Percentiles rank a stretch among this genome's conserved stretches.
phyloP scores from a whole-genome alignment of 2,329 filamentous ascomycete genomes.

The Macroventuria anomochaeta region DNA sequence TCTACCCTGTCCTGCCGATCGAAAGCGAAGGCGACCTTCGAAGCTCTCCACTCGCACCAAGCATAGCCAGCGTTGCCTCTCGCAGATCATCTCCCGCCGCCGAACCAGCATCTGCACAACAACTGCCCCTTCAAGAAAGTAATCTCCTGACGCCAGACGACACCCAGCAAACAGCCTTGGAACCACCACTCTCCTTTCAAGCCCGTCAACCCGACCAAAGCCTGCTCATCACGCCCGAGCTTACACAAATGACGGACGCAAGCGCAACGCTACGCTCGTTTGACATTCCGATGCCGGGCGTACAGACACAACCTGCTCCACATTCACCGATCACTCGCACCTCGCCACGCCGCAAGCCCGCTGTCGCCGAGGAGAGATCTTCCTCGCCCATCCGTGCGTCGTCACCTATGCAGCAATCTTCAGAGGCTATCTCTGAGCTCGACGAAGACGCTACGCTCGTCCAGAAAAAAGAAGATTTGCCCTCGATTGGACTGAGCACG shows the following conservation, averaged over 20 bases:
- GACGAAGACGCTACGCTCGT: constrained; percentile 9
- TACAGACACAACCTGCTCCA: constrained; percentile 15
- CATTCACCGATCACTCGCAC: not conserved
- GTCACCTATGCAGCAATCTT: not conserved
- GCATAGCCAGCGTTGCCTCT: constrained; percentile 13
- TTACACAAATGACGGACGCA: constrained; percentile 43
- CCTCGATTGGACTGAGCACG: constrained; percentile 50
- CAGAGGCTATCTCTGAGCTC: constrained; percentile 16
- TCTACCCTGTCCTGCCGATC: not conserved
- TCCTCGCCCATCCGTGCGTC: constrained; percentile 17
- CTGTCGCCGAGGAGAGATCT: constrained; percentile 17
- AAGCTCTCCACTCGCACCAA: constrained; percentile 21
- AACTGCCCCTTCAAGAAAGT: constrained; percentile 22
- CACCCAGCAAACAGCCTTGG: constrained; percentile 32
- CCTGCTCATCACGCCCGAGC: constrained; percentile 47
- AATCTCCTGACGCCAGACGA: constrained; percentile 36
- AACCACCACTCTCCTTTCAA: constrained; percentile 31
- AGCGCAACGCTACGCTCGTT: constrained; percentile 22
- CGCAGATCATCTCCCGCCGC: constrained; percentile 21
- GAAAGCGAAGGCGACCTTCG: constrained; percentile 20
- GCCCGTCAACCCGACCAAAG: constrained; percentile 28
- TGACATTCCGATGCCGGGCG: constrained; percentile 26
- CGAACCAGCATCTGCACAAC: constrained; percentile 15
- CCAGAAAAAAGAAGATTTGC: constrained; percentile 7
- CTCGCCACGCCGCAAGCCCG: constrained; percentile 21